Evolutionary conservation across 2,329 filamentous ascomycete genomes (phyloP).

Genomic region (Paraphoma chrysanthemicola): DNA sequence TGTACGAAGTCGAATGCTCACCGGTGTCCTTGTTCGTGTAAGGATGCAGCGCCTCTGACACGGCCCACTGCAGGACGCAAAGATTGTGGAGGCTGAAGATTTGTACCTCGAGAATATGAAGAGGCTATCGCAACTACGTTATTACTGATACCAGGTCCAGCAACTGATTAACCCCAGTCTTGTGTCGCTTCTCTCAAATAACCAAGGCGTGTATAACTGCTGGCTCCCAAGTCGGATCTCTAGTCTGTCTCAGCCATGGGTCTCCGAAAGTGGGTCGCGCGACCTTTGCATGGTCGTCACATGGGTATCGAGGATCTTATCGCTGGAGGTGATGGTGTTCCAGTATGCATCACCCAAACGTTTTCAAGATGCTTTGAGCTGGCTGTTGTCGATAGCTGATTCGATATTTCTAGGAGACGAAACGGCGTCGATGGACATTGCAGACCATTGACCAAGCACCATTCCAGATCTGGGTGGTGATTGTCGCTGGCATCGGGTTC

Average conservation of each 20-base stretch:
- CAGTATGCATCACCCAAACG: conserved; percentile 23
- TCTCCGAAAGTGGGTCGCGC: conserved; percentile 39
- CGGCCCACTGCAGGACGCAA: background rate
- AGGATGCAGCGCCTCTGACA: conserved; percentile 9
- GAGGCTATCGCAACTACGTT: no score
- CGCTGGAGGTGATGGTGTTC: conserved; percentile 39
- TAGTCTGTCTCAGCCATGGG: conserved; percentile 33
- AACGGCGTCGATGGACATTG: conserved; percentile 41
- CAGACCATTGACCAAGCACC: conserved; percentile 43
- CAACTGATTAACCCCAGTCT: no score
- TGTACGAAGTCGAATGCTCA: conserved; percentile 12
- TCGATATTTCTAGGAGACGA: conserved; percentile 20
- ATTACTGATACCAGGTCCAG: no score
- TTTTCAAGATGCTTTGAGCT: background rate
- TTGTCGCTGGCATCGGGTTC: conserved; percentile 51
- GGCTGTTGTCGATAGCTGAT: conserved; percentile 3
- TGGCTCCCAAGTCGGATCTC: no score
- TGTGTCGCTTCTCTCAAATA: no score
- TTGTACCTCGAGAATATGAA: conserved; percentile 14
- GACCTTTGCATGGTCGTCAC: conserved; percentile 37
- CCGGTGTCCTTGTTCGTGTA: conserved; percentile 14
- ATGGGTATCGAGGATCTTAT: conserved; percentile 42
- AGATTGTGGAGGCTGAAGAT: conserved; percentile 28
- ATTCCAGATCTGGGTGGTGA: conserved; percentile 45
- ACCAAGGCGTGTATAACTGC: no score